phyloP scores from a whole-genome alignment of 805 yeast genomes.

The Hemisphaericaspora nanyangensis region DNA sequence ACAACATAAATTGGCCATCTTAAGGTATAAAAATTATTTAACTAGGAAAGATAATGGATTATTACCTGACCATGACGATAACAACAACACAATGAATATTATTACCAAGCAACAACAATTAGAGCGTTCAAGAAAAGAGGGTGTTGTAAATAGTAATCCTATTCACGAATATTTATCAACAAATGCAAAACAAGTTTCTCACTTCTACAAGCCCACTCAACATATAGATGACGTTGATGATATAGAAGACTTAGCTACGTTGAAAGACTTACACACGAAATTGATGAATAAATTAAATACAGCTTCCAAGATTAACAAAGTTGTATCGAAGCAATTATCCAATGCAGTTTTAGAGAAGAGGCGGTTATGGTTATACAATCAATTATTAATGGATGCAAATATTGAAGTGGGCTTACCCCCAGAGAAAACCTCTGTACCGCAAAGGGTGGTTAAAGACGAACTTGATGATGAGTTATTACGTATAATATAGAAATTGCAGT shows the following conservation, averaged over 20 bases:
- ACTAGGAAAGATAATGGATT: slow-evolving; percentile 4
- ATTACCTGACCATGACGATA: slow-evolving; percentile 3
- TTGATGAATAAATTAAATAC: slow-evolving; percentile 34
- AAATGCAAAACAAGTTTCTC: slow-evolving; percentile 2
- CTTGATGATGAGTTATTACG: slow-evolving; percentile 10
- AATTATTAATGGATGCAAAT: slow-evolving; percentile 41
- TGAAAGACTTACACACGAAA: slow-evolving; percentile 20
- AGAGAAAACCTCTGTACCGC: slow-evolving; percentile 2
- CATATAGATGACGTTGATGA: slow-evolving; percentile 16
- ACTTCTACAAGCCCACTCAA: slow-evolving; percentile 5
- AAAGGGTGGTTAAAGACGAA: slow-evolving; percentile 10
- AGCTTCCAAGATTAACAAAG: slow-evolving; percentile 33
- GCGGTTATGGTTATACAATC: slow-evolving; percentile 38
- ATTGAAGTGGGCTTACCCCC: slow-evolving; percentile 34
- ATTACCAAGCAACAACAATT: slow-evolving; percentile 9
- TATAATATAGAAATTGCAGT: not conserved
- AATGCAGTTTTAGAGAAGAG: slow-evolving; percentile 27
- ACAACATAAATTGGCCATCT: slow-evolving; percentile 30
- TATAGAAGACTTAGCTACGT: slow-evolving; percentile 12
- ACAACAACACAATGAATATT: slow-evolving; percentile 5
- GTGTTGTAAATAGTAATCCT: not conserved
- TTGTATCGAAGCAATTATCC: slow-evolving; percentile 28
- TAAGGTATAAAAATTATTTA: slow-evolving; percentile 24
- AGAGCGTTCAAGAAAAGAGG: slow-evolving; percentile 3
- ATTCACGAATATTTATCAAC: slow-evolving; percentile 5